phyloP scores from a whole-genome alignment of 345 rosid species.

The Dovyalis caffra region DNA sequence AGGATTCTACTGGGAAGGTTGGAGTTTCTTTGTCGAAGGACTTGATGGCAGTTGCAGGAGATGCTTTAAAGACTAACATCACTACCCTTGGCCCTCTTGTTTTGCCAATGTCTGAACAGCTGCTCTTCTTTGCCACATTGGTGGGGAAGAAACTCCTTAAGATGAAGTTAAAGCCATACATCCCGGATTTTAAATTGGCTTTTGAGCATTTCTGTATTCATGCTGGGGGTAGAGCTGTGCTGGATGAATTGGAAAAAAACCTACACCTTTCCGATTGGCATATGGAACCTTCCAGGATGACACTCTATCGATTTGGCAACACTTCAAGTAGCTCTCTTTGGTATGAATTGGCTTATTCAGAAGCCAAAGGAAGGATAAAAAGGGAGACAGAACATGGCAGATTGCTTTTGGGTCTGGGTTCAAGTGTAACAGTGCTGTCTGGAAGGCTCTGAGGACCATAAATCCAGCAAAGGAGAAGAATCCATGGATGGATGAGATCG shows the following conservation, averaged over 20 bases:
- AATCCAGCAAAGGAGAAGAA: conserved; percentile 47
- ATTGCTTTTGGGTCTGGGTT: conserved; percentile 24
- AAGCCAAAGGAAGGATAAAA: conserved; percentile 17
- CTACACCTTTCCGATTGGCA: conserved; percentile 16
- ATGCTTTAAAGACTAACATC: conserved; percentile 18
- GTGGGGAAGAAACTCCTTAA: conserved; percentile 11
- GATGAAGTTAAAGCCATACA: conserved; percentile 19
- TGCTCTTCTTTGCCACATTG: conserved; percentile 14
- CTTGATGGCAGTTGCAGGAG: conserved; percentile 20
- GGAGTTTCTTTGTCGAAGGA: conserved; percentile 18
- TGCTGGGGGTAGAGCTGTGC: conserved; percentile 19
- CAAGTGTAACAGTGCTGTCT: conserved; percentile 24
- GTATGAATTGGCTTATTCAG: conserved; percentile 20
- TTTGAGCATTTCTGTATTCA: conserved; percentile 21
- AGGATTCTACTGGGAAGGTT: conserved; percentile 11
- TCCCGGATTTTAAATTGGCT: conserved; percentile 18
- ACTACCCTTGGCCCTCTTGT: conserved; percentile 23
- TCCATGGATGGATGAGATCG: conserved; percentile 55
- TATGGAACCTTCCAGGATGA: conserved; percentile 26
- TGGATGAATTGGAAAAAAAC: conserved; percentile 21
- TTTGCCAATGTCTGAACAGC: conserved; percentile 19
- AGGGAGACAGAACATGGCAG: conserved; percentile 22
- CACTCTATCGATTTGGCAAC: conserved; percentile 20
- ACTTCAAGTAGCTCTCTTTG: conserved; percentile 24
- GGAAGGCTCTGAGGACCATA: conserved; percentile 17